Base-by-base conservation (phyloP, 306 rosid species). In the Glycine soja region DNA sequence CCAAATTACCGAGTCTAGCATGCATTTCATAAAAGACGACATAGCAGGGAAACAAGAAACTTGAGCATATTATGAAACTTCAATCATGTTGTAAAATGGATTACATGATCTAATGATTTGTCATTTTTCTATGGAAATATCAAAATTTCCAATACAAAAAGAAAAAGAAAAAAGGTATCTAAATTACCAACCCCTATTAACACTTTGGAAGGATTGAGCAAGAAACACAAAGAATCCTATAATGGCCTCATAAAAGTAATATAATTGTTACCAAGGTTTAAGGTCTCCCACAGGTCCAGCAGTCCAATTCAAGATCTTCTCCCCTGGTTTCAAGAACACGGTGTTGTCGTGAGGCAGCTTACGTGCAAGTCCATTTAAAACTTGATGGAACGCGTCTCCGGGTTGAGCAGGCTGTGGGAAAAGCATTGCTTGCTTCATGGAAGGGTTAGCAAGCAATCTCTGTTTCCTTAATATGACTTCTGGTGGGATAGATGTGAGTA, bases 391-490 rank as follows among this genome's bases (percentile, higher is more conserved):
- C 2, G 97, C 94, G 40, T 92, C 98, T 36, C 98, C 97, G 0
- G 97, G 79, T 82, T 92, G 94, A 8, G 92, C 97, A 48, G 98
- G 97, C 52, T 92, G 94, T 18, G 97, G 98, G 83, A 95, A 95
- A 11, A 95, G 54, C 98, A 95, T 95, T 7, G 98, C 98, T 78
- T 92, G 97, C 79, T 95, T 95, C 98, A 92, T 92, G 48, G 98
- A 95, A 70, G 98, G 98, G 88, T 95, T 95, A 50, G 97, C 98
- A 59, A 95, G 97, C 80, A 95, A 84, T 85, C 97, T 91, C 62
- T 95, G 98, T 82, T 95, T 95, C 82, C 98, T 91, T 30, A 95
- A 58, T 79, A 95, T 88, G 52, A 92, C 84, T 48, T 95, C 94
- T 36, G 89, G 90, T 38, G 97, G 97, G 78, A 95, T 91, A 9